phyloP scores from a whole-genome alignment of 495 filamentous ascomycete genomes.

The Choiromyces venosus region DNA sequence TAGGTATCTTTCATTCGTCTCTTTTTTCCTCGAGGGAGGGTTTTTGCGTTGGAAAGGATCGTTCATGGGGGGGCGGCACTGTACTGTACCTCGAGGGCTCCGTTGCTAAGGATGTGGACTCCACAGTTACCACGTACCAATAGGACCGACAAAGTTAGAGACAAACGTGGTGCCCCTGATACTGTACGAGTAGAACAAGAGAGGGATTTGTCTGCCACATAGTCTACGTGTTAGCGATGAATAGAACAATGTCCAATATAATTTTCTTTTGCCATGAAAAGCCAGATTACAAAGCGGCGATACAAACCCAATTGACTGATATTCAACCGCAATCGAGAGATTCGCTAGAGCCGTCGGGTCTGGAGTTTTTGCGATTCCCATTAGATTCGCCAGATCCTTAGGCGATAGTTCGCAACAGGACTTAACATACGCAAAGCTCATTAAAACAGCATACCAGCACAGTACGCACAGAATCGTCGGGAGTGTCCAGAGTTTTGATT shows the following conservation, averaged over 20 bases:
- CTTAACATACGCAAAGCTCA: neutral
- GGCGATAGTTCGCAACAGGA: neutral
- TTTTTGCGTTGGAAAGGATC: neutral
- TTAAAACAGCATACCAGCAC: neutral
- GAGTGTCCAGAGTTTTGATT: neutral
- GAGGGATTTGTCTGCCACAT: conserved; percentile 1
- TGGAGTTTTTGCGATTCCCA: no score
- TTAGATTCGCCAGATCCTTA: neutral
- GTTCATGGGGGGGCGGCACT: neutral
- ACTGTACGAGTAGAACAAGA: neutral
- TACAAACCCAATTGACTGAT: neutral
- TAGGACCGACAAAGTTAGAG: neutral
- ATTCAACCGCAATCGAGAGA: neutral
- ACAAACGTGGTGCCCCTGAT: neutral
- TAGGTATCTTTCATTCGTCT: neutral
- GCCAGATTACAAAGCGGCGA: neutral
- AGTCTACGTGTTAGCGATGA: conserved; percentile 1
- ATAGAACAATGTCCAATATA: neutral
- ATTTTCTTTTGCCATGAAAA: neutral
- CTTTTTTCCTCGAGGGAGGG: neutral
- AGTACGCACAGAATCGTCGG: neutral
- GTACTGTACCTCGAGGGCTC: neutral
- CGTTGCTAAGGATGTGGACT: neutral
- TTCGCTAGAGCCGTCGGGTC: no score
- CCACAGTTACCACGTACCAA: neutral